Evolutionary conservation across 495 filamentous ascomycete genomes (phyloP).

Genomic region (Penicillium malachiteum): DNA sequence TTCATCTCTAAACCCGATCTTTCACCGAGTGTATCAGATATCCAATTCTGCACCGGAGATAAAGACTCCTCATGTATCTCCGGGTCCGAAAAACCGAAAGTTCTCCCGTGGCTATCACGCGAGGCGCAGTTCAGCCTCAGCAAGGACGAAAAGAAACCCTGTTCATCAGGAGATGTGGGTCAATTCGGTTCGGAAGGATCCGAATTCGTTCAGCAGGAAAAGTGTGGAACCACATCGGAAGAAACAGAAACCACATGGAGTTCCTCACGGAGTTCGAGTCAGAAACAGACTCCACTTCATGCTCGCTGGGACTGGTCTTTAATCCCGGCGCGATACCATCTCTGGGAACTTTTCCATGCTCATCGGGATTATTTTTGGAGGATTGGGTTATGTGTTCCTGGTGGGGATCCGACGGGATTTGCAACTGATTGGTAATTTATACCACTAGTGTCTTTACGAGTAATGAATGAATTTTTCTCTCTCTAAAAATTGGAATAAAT

Average conservation of each 20-base stretch:
- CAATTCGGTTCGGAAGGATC: neutral
- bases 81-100: conserved; percentile 42
- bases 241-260: too few relatives aligned
- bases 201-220: conserved; percentile 11
- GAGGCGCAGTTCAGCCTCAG: too few relatives aligned
- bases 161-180: neutral
- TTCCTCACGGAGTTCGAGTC: too few relatives aligned
- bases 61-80: conserved; percentile 70
- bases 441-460: too few relatives aligned
- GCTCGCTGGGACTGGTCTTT: conserved; percentile 30
- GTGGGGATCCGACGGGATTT: conserved; percentile 60
- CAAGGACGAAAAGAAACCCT: neutral
- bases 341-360: conserved; percentile 91
- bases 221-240: too few relatives aligned
- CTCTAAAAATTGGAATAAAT: too few relatives aligned
- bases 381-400: conserved; percentile 84
- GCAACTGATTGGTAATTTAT: neutral
- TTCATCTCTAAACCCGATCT: conserved; percentile 73
- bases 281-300: conserved; percentile 4
- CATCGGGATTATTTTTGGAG: conserved; percentile 98
- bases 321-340: conserved; percentile 63
- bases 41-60: conserved; percentile 69
- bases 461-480: too few relatives aligned
- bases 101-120: conserved; percentile 12
- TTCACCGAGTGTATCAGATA: conserved; percentile 62